Base-by-base conservation (phyloP, 768 basidiomycete species). In the Suillus variegatus region DNA sequence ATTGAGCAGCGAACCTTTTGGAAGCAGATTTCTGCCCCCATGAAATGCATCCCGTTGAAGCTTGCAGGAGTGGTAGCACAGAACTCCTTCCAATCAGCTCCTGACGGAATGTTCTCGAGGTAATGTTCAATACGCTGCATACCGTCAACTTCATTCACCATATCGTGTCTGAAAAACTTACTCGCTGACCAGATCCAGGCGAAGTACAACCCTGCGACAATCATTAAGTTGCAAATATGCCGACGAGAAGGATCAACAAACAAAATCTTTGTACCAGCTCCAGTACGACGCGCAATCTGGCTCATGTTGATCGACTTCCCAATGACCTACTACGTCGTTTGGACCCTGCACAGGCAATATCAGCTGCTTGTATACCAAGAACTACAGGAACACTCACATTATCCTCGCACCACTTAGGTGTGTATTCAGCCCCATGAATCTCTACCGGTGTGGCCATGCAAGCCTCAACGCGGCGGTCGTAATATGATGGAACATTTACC, bases 51-150 rank as follows among this genome's bases (percentile, higher is more conserved):
- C 7, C 69, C 68, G 14, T 12, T 64, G 64, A 78, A 76, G n/a
- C 41, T 62, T 1, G 62, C 71, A 0, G 77, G 77, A 2, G 77
- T 78, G 10, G 76, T 76, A 20, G 77, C 73, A 60, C 77, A 78
- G 56, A 78, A 74, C 56, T 72, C 69, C 12, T 68, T 67, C 76
- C 76, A 78, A 32, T 73, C 72, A n/a, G 69, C 61, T 12, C 75
- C 73, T 10, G 10, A 8, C 6, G 72, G 75, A 13, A 78, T 67
- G n/a, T 74, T 72, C 14, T 72, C 70, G 9, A 78, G 58, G 55
- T 69, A 73, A 2, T 75, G 72, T 22, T 78, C 74, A 61, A 77
- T 70, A 32, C 69, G 71, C 76, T 78, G 55, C 28, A 20, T 22
- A 44, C 20, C 18, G 22, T 40, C 18, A 61, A 13, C 22, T 57